A percentile compares a stretch with the other conserved stretches of the same genome.
Evolutionary conservation across 2,329 filamentous ascomycete species (phyloP).

Genomic region (Epichloe gansuensis): DNA sequence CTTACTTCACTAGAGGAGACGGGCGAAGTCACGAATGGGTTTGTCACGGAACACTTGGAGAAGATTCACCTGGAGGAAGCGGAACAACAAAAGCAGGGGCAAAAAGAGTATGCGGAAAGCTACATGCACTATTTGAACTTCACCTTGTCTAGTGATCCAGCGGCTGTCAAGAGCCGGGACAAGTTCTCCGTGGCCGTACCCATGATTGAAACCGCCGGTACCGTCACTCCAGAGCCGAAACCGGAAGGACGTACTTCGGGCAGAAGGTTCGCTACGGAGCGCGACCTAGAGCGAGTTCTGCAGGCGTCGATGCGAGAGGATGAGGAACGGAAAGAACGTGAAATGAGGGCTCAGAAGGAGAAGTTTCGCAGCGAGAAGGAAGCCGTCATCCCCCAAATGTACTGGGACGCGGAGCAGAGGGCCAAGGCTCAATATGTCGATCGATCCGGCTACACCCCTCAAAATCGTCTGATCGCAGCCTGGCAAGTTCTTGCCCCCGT

Average conservation of each 20-base stretch:
- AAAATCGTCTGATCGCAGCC: conserved; percentile 52
- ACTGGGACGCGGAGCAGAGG: conserved; percentile 48
- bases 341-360: conserved; percentile 49
- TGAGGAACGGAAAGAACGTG: conserved; percentile 56
- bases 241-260: conserved; percentile 41
- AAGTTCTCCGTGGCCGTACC: conserved; percentile 33
- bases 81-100: conserved; percentile 26
- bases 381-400: conserved; percentile 59
- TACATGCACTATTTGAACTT: conserved; percentile 42
- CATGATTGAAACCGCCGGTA: conserved; percentile 19
- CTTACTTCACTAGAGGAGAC: conserved; percentile 26
- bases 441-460: conserved; percentile 48
- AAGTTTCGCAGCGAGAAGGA: conserved; percentile 66
- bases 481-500: conserved; percentile 62
- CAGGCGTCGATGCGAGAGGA: conserved; percentile 60
- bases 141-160: conserved; percentile 41
- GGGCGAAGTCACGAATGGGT: conserved; percentile 28
- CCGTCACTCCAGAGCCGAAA: conserved; percentile 38
- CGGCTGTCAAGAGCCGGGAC: conserved; percentile 41
- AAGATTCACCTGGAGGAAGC: conserved; percentile 26
- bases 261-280: conserved; percentile 54
- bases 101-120: conserved; percentile 30
- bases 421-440: conserved; percentile 49
- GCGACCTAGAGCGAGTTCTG: conserved; percentile 58
- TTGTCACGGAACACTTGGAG: conserved; percentile 32